These are phyloP conservation scores for Amanita rubescens DNA, from an alignment of 768 basidiomycete genomes.

Conservation along the genomic window DNA sequence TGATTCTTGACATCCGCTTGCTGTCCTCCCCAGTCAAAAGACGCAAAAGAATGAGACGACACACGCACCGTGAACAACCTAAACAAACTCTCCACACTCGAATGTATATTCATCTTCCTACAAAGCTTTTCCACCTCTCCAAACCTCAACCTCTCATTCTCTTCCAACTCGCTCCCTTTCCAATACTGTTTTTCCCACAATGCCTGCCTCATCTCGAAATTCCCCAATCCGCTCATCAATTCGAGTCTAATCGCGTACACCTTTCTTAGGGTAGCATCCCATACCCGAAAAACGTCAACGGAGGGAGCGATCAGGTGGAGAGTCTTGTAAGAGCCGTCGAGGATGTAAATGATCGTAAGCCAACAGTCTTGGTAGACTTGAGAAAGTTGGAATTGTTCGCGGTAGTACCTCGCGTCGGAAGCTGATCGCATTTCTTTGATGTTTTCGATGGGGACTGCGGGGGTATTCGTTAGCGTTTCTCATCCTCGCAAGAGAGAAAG, in stretches of 20 bases:
- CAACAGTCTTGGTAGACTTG: conserved; percentile 60
- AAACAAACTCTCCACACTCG: conserved; percentile 43
- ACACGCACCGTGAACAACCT: conserved; percentile 52
- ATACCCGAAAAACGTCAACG: conserved; percentile 35
- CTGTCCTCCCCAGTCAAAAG: conserved; percentile 31
- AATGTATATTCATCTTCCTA: conserved; percentile 58
- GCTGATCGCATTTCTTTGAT: conserved; percentile 84
- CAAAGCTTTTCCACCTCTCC: conserved; percentile 69
- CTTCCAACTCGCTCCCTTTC: conserved; percentile 60
- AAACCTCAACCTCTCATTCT: conserved; percentile 58
- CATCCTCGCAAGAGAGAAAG: background rate
- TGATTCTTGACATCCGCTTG: conserved; percentile 50
- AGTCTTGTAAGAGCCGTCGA: conserved; percentile 74
- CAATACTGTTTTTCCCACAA: conserved; percentile 82
- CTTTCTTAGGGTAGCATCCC: conserved; percentile 53
- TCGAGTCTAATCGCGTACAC: conserved; percentile 54
- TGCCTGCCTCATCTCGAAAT: conserved; percentile 53
- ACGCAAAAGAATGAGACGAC: background rate
- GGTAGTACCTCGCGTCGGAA: conserved; percentile 61
- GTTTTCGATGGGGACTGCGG: conserved; percentile 71
- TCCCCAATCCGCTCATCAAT: no score
- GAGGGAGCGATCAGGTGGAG: conserved; percentile 77
- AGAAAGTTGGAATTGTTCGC: conserved; percentile 59
- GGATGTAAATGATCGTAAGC: conserved; percentile 82
- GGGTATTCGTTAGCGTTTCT: background rate